phyloP scores from a whole-genome alignment of 139 green algal species.

The Ostreobium quekettii region DNA sequence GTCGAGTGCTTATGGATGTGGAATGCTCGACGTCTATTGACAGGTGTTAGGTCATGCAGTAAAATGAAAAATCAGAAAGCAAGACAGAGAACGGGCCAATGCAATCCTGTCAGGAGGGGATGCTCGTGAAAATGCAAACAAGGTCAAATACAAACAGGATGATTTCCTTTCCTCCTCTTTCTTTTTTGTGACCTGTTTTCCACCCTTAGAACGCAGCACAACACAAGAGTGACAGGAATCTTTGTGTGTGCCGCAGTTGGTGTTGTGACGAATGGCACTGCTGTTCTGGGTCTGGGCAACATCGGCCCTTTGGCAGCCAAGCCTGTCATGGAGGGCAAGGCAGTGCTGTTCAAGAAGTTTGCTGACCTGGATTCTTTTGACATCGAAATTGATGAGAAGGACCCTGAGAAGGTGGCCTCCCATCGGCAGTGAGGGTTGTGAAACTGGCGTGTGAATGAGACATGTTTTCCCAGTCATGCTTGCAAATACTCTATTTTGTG shows the following conservation, averaged over 20 bases:
- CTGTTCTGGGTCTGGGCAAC: constrained; percentile 36
- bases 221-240: too few species aligned
- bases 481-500: neutral
- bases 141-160: too few species aligned
- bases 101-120: too few species aligned
- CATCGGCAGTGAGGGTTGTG: neutral
- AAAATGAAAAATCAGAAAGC: too few species aligned
- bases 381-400: constrained; percentile 23
- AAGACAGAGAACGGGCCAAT: too few species aligned
- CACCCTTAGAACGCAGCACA: too few species aligned
- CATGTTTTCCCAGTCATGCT: neutral
- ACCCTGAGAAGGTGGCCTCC: constrained; percentile 23
- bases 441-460: neutral
- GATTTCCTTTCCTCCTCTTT: too few species aligned
- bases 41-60: too few species aligned
- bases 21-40: too few species aligned
- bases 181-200: too few species aligned
- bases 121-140: too few species aligned
- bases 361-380: constrained; percentile 40
- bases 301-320: constrained; percentile 36
- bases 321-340: constrained; percentile 47
- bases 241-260: constrained; percentile 10
- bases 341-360: constrained; percentile 48
- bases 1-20: too few species aligned
- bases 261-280: constrained; percentile 31